Base-by-base conservation (phyloP, 2,329 filamentous ascomycete species). In the Acrodontium crateriforme region DNA sequence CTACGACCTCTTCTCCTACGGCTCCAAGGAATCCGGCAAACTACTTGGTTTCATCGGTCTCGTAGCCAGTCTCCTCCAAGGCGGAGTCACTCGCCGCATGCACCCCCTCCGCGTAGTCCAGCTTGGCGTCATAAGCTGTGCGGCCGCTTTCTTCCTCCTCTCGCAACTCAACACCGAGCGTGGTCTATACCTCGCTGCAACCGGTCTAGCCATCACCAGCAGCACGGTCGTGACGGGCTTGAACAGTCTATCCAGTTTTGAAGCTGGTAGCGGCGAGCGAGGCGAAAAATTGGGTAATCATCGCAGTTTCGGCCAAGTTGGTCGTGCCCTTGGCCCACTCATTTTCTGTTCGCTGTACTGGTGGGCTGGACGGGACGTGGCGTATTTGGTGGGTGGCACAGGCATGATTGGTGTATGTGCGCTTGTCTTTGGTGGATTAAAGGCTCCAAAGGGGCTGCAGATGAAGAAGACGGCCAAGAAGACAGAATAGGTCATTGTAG, bases 291-390 rank as follows among this genome's bases (percentile, higher is more conserved):
- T 98, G 28, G 89, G 89, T 3, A 76, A 81, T 32, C 67, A 95
- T 42, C 67, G 89, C 16, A 73, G 69, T 41, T 75, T 70, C 53
- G 87, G 89, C 5, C 89, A 98, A 62, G 68, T 85, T 3, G 89
- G 89, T 3, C 69, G 89, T 18, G 83, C 85, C 0, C 54, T 92
- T 8, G 89, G 89, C 0, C 89, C 89, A 0, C 54, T 98, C 4
- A 58, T 92, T 18, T 98, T 98, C 51, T 95, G 89, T 37, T 83
- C 82, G 26, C 63, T 98, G 31, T 98, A 98, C 59, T 98, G 89
- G 89, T 98, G 89, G 89, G 85, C 83, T 5, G 89, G 89, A 0
- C 66, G 89, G 25, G 78, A 91, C 49, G 67, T 74, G 8, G 89
- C 89, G 2, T 98, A 95, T 54, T 65, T 63, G 1, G 66, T 83